phyloP scores from a whole-genome alignment of 106 monocot genomes.

The Amphibolis antarctica region DNA sequence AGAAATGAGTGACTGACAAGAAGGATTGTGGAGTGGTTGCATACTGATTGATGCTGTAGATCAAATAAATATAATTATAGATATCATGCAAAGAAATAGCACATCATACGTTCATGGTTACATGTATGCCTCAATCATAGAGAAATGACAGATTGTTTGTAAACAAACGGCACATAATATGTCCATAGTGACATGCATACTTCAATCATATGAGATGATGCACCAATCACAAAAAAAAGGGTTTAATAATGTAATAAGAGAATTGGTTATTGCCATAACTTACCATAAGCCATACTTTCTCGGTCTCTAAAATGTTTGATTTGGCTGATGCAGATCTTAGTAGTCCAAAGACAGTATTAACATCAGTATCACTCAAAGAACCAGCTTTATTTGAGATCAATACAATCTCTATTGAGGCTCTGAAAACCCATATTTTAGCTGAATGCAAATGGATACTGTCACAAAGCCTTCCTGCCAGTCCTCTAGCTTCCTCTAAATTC shows the following conservation, averaged over 20 bases:
- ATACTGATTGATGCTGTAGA: too few species aligned
- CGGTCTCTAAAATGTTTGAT: slow-evolving; percentile 8
- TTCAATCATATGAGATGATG: background rate
- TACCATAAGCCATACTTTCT: slow-evolving; percentile 18
- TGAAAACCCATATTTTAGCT: slow-evolving; percentile 15
- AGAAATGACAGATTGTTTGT: too few species aligned
- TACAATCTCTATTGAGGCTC: slow-evolving; percentile 20
- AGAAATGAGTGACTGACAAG: too few species aligned
- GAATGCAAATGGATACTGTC: slow-evolving; percentile 3
- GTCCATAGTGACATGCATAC: background rate
- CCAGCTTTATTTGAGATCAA: slow-evolving; percentile 1
- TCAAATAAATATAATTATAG: too few species aligned
- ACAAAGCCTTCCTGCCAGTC: slow-evolving; percentile 12
- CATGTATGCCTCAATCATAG: background rate
- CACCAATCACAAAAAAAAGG: background rate
- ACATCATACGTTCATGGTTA: too few species aligned
- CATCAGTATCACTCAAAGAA: slow-evolving; percentile 1
- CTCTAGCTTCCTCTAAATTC: slow-evolving; percentile 13
- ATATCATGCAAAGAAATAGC: too few species aligned
- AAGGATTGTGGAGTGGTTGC: too few species aligned
- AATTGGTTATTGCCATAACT: background rate
- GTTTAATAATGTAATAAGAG: background rate
- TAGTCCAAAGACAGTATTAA: slow-evolving; percentile 13
- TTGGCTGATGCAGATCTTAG: slow-evolving; percentile 4
- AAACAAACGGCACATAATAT: too few species aligned